Conservation (phyloP, 73 alveolate genomes). For the Paramecium primaurelia region DNA sequence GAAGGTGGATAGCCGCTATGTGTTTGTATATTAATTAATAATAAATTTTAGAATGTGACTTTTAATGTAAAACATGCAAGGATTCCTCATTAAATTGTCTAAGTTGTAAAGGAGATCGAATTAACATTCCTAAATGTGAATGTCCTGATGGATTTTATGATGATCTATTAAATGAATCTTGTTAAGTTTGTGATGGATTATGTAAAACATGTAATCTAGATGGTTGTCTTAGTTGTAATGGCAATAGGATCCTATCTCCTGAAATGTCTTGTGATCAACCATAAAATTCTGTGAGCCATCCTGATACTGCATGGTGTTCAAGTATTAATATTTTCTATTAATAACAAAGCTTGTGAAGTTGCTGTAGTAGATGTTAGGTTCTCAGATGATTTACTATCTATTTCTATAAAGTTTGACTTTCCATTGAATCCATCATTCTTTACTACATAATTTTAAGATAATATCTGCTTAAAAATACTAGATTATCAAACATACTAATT, state of each 20-base stretch:
- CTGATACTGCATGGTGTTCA: background rate
- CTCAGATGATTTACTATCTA: background rate
- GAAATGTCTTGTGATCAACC: background rate
- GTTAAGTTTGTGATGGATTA: background rate
- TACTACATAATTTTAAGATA: background rate
- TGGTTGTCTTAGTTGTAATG: background rate
- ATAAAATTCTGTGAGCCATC: background rate
- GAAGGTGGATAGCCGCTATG: background rate
- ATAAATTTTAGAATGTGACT: background rate
- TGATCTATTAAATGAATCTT: background rate
- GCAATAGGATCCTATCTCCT: background rate
- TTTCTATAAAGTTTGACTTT: background rate
- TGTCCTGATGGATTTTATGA: background rate
- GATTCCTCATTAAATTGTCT: background rate
- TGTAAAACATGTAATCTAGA: background rate
- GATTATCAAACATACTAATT: background rate
- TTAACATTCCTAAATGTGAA: background rate
- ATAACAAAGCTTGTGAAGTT: background rate
- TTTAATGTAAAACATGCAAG: background rate
- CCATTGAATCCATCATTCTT: background rate
- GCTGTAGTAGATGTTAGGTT: background rate
- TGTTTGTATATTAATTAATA: background rate
- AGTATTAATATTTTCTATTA: background rate
- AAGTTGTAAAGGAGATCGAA: conserved; percentile 3
- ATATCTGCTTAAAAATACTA: background rate